phyloP scores from a whole-genome alignment of 495 filamentous ascomycete species.

The Cenococcum geophilum region DNA sequence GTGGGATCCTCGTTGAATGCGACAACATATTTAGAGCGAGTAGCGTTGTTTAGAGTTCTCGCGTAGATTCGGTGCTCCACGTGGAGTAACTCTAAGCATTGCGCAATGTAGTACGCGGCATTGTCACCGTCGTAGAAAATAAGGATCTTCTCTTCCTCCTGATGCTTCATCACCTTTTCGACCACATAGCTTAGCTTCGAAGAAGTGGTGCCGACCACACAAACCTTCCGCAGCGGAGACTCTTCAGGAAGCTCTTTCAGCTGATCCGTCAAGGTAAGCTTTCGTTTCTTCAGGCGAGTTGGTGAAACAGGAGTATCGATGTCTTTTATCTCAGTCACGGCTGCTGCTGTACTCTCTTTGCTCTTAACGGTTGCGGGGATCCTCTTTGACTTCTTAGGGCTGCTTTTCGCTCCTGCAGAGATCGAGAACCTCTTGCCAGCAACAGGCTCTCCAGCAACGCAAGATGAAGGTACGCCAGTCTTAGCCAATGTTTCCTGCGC shows the following conservation, averaged over 20 bases:
- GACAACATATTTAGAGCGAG: constrained; percentile 64
- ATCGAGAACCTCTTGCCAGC: constrained; percentile 1
- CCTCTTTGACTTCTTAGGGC: constrained; percentile 14
- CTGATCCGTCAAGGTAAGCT: constrained; percentile 19
- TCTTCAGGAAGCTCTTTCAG: constrained; percentile 34
- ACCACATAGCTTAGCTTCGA: constrained; percentile 84
- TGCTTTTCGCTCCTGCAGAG: background rate
- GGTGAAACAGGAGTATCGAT: background rate
- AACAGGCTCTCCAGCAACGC: constrained; percentile 16
- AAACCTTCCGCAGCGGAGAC: constrained; percentile 55
- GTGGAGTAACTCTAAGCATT: constrained; percentile 60
- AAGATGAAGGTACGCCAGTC: constrained; percentile 33
- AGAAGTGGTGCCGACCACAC: constrained; percentile 72
- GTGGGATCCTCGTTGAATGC: constrained; percentile 63
- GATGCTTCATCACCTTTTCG: constrained; percentile 58
- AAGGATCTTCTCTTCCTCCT: constrained; percentile 74
- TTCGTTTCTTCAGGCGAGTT: constrained; percentile 20
- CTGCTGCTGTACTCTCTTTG: background rate
- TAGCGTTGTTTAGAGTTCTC: constrained; percentile 53
- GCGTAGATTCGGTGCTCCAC: constrained; percentile 58
- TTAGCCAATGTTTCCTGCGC: constrained; percentile 22
- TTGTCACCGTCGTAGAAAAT: constrained; percentile 90
- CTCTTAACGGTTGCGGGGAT: background rate
- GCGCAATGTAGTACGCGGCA: constrained; percentile 61
- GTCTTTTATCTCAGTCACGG: background rate